Evolutionary conservation across 306 rosid genomes (phyloP), one percentile per base, ranked within the genome.

Genomic region (Acmispon strigosus): DNA sequence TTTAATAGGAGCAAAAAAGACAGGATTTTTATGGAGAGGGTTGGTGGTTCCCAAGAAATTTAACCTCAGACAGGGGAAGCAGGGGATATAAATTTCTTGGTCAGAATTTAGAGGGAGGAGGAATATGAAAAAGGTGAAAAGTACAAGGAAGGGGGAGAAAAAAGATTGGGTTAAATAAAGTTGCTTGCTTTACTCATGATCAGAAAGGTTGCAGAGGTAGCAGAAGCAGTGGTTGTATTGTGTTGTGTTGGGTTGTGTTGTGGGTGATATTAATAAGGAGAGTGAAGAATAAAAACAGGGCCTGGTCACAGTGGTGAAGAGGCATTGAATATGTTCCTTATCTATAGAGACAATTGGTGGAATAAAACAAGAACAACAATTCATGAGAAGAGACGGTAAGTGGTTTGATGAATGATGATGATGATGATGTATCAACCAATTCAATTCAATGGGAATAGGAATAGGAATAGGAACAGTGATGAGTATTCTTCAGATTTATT

Each of bases 1-100:
- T 32, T 32, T 2, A 14, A n/a, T 7, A 60, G n/a, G n/a, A 11
- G 39, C 12, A 27, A 8, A 57, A 57, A 43, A 44, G 62, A 61
- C 62, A 36, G 57, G 7, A 5, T 6, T 32, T 66, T 44, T 6
- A 11, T 3, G 14, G 1, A 32, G 55, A 8, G 53, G 52, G 29
- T 48, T 37, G n/a, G n/a, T n/a, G n/a, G n/a, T 64, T 70, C 68
- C 80, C 63, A 15, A 75, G 11, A 72, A 71, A 22, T 22, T 22
- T 1, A 22, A 53, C 57, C 73, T 69, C 34, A 65, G 76, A 32
- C 37, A 32, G 1, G 37, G 37, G 7, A 14, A 4, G 43, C 43
- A 65, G 57, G 34, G 76, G 72, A 56, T 64, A 74, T 81, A 68
- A 85, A 73, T 83, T 66, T 53, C 14, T 34, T 82, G 81, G 36